A percentile compares a stretch with the other conserved stretches of the same genome.
Evolutionary conservation across 192 early-diverging fungal species (phyloP).

Genomic region (Mortierella alpina): DNA sequence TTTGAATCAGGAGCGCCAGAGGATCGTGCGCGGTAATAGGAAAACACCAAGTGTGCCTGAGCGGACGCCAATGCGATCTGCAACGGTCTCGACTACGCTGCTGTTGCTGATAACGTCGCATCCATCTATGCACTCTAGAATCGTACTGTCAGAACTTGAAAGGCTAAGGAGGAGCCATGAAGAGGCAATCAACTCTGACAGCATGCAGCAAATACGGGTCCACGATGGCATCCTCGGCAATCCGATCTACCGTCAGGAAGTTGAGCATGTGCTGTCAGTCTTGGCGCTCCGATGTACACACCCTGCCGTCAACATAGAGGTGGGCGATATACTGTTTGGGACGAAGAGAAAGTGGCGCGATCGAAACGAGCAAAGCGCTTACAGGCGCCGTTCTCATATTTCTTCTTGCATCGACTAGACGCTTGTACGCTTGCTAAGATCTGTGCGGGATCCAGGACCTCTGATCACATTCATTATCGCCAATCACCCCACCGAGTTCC

Average conservation of each 20-base stretch:
- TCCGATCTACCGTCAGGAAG: conserved; percentile 31
- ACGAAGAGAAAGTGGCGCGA: neutral
- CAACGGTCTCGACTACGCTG: too few species aligned
- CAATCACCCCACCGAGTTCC: conserved; percentile 30
- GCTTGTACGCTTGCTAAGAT: conserved; percentile 11
- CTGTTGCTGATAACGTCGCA: neutral
- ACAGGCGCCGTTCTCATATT: neutral
- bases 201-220: neutral
- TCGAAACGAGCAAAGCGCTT: neutral
- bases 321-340: neutral
- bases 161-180: neutral
- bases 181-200: neutral
- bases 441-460: conserved; percentile 21
- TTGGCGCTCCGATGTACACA: conserved; percentile 19
- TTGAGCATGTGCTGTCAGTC: conserved; percentile 13
- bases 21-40: conserved; percentile 39
- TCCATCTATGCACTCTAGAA: conserved; percentile 1
- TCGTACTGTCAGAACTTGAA: conserved; percentile 21
- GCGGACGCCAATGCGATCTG: too few species aligned
- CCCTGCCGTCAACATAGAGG: conserved; percentile 28
- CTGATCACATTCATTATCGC: conserved; percentile 29
- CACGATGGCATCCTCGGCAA: conserved; percentile 11
- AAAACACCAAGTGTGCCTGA: too few species aligned
- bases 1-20: conserved; percentile 35
- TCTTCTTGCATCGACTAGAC: neutral